Base-by-base conservation (phyloP, 2,329 filamentous ascomycete species). In the Chrysosphaeria jannelii region DNA sequence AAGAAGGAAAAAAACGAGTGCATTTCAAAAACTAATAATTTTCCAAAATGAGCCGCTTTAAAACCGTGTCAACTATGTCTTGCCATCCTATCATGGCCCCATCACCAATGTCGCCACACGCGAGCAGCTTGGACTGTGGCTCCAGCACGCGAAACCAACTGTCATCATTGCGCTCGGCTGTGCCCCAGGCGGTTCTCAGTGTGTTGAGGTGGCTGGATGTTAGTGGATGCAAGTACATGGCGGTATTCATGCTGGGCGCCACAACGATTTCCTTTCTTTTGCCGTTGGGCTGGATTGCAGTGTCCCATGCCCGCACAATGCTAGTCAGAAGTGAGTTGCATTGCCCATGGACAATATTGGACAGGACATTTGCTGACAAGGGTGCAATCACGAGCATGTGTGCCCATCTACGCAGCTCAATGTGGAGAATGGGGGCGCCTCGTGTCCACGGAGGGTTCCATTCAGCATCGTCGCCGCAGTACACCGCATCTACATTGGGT, bases 391-490 rank as follows among this genome's bases (percentile, higher is more conserved):
- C 53, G 35, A 90, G 51, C 3, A 88, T 36, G 39, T 90, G 57
- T 1, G 76, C 75, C 79, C 71, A 34, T 10, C 70, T 54, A 14
- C 79, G 53, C 25, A 91, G 47, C 41, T 89, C 75, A 34, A 97
- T 93, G 38, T 97, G 85, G 26, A 93, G 46, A 22, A 97, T 89
- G 3, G 53, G 52, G n/a, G 59, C 59, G 4, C 70, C 74, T 3
- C 79, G 56, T 12, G 53, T 57, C 81, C 81, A 93, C 0, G 72
- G 62, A 20, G 52, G 48, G 8, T 51, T 44, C 2, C 43, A 48
- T 78, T 79, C 91, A 43, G 93, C 85, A 31, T 79, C 72, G n/a
- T 61, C 58, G 38, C 93, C 76, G 6, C 55, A 50, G 43, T 90
- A 79, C 22, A 91, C 53, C 11, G 53, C 72, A 20, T 88, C 76